Evolutionary conservation across 805 yeast genomes (phyloP).

Genomic region (Metschnikowia koreensis): DNA sequence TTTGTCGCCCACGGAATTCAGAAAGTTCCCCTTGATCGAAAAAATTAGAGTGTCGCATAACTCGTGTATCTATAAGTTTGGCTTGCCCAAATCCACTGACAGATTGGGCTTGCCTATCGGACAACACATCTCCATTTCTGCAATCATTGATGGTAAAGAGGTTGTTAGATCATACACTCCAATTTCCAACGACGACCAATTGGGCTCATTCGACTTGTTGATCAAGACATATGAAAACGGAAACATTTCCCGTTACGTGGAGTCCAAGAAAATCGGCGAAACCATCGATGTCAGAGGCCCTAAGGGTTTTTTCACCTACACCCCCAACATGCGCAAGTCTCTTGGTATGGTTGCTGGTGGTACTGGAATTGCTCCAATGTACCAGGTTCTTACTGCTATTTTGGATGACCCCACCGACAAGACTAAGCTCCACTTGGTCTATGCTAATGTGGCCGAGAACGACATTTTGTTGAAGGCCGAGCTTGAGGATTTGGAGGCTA

Average conservation of each 20-base stretch:
- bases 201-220: constrained; percentile 81
- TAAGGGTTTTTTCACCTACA: constrained; percentile 81
- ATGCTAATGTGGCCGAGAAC: constrained; percentile 75
- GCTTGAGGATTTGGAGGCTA: constrained; percentile 60
- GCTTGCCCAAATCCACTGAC: constrained; percentile 71
- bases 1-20: constrained; percentile 64
- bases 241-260: constrained; percentile 73
- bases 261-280: constrained; percentile 75
- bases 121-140: constrained; percentile 83
- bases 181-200: constrained; percentile 72
- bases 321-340: constrained; percentile 69
- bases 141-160: constrained; percentile 74
- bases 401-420: constrained; percentile 72
- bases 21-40: constrained; percentile 75
- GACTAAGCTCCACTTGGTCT: constrained; percentile 71
- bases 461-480: constrained; percentile 82
- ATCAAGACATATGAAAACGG: constrained; percentile 86
- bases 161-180: constrained; percentile 89
- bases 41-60: constrained; percentile 77
- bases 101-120: constrained; percentile 89
- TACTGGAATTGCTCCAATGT: constrained; percentile 96
- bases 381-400: constrained; percentile 82
- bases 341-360: constrained; percentile 96
- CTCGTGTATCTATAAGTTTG: constrained; percentile 80
- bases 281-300: constrained; percentile 81